Percentiles rank a stretch among this genome's conserved stretches.
Conservation (phyloP, 352 stramenopile genomes). For the Globisporangium spinosum region DNA sequence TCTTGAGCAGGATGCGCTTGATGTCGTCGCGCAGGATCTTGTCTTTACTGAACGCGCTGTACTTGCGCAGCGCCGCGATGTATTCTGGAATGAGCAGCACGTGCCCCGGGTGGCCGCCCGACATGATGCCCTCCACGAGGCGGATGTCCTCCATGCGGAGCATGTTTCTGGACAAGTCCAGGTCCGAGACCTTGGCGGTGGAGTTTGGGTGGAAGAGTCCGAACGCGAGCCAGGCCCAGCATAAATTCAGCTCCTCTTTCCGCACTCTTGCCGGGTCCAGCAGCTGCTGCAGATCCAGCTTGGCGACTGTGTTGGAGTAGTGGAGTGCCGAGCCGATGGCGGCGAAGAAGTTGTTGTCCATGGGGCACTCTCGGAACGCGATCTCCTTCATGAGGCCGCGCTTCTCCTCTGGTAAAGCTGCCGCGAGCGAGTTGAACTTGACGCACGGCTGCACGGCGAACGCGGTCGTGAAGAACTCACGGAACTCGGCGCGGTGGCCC, state of each 20-base stretch:
- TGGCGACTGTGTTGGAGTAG: constrained; percentile 48
- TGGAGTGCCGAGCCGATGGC: constrained; percentile 49
- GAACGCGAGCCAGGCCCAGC: constrained; percentile 53
- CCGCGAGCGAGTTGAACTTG: constrained; percentile 53
- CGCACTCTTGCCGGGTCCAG: constrained; percentile 35
- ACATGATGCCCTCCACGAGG: constrained; percentile 47
- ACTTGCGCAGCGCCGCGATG: constrained; percentile 37
- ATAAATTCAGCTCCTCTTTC: constrained; percentile 41
- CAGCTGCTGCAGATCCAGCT: constrained; percentile 48
- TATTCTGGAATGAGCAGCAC: constrained; percentile 50
- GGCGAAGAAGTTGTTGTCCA: constrained; percentile 54
- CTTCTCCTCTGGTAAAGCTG: constrained; percentile 36
- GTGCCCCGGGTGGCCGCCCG: constrained; percentile 41
- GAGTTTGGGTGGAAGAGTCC: constrained; percentile 55
- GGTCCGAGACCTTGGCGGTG: constrained; percentile 36
- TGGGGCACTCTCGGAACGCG: constrained; percentile 38
- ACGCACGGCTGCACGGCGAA: constrained; percentile 45
- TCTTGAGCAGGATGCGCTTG: constrained; percentile 45
- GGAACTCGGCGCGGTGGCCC: constrained; percentile 39
- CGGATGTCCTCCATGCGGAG: constrained; percentile 56
- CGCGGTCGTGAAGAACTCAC: constrained; percentile 38
- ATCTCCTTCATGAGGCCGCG: constrained; percentile 39
- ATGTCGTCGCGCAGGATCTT: constrained; percentile 46
- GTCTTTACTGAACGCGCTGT: constrained; percentile 49
- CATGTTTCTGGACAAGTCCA: constrained; percentile 50